Conservation (phyloP, 2,329 filamentous ascomycete genomes). For the Chrysosporium queenslandicum region DNA sequence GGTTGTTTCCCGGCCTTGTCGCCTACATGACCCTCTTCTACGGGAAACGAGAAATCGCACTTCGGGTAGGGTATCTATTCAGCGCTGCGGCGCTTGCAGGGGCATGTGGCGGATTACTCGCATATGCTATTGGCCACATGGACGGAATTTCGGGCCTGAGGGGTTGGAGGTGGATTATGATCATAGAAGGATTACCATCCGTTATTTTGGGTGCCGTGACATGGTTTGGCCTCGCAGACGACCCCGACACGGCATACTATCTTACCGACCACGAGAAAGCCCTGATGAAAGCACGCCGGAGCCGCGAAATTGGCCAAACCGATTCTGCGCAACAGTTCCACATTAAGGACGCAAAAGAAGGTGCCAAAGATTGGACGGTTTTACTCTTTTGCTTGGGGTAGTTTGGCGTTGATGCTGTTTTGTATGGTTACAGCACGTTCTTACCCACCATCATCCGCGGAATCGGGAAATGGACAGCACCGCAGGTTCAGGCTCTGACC, state of each 20-base stretch:
- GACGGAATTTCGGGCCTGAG: slow-evolving; percentile 53
- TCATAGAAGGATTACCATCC: slow-evolving; percentile 47
- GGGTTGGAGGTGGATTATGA: slow-evolving; percentile 65
- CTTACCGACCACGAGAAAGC: slow-evolving; percentile 50
- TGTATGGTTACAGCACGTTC: slow-evolving; percentile 70
- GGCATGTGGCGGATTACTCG: slow-evolving; percentile 61
- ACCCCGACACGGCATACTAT: slow-evolving; percentile 54
- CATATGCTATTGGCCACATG: slow-evolving; percentile 64
- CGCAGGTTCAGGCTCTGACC: slow-evolving; percentile 63
- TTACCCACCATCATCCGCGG: slow-evolving; percentile 67
- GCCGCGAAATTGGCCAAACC: slow-evolving; percentile 42
- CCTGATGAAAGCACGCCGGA: slow-evolving; percentile 45
- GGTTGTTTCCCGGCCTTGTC: slow-evolving; percentile 57
- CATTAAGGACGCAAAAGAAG: slow-evolving; percentile 54
- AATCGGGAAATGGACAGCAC: slow-evolving; percentile 52
- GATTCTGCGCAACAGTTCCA: slow-evolving; percentile 46
- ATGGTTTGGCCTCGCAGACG: slow-evolving; percentile 54
- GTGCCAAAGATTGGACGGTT: slow-evolving; percentile 65
- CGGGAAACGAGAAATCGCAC: slow-evolving; percentile 59
- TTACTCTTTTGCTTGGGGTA: slow-evolving; percentile 60
- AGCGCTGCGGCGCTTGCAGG: slow-evolving; percentile 56
- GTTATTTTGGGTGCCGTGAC: slow-evolving; percentile 48
- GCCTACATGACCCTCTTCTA: slow-evolving; percentile 69
- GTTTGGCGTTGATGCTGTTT: slow-evolving; percentile 65
- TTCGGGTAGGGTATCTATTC: slow-evolving; percentile 65